Evolutionary conservation across 768 basidiomycete genomes (phyloP), one percentile per base, ranked within the genome.

Genomic region (Pisolithus microcarpus): DNA sequence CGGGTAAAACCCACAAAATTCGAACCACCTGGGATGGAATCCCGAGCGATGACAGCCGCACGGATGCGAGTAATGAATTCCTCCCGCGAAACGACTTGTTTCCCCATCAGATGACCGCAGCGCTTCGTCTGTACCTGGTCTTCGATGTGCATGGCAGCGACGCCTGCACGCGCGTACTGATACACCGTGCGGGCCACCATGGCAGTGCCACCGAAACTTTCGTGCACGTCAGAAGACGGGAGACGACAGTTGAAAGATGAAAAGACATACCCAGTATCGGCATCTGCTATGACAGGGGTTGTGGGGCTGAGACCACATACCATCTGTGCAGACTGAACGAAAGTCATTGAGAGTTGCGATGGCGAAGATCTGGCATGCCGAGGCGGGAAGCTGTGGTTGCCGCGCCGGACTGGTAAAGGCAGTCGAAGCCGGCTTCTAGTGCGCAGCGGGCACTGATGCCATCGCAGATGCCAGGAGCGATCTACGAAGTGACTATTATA

Each of bases 51-150:
- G 43, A 87, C 85, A 3, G 87, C 87, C 11, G 87, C 85, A 38
- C 85, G 82, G 56, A 89, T 82, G 38, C 86, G 81, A 9, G 79
- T 83, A 26, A 86, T 46, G 55, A 85, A 85, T 60, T 85, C 87
- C 60, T 88, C 85, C 1, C 84, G 77, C 6, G 84, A 85, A 34
- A 89, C 85, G 39, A 89, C 85, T 62, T 87, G 85, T 66, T 90
- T 90, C 44, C 87, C 87, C 62, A 86, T 74, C 40, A 89, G 69
- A 62, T 89, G 87, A 1, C 87, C 86, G 53, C 86, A 89, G 50
- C 86, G 63, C 65, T 88, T 88, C 1, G 84, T 87, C 63, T 87
- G 87, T 1, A 87, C 84, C 67, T 89, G 86, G 59, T 87, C 86
- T 65, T 89, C 86, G 37, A 89, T 87, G 63, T 89, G 86, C 59